Conservation (phyloP, 2,329 filamentous ascomycete species). For the Fusarium circinatum region DNA sequence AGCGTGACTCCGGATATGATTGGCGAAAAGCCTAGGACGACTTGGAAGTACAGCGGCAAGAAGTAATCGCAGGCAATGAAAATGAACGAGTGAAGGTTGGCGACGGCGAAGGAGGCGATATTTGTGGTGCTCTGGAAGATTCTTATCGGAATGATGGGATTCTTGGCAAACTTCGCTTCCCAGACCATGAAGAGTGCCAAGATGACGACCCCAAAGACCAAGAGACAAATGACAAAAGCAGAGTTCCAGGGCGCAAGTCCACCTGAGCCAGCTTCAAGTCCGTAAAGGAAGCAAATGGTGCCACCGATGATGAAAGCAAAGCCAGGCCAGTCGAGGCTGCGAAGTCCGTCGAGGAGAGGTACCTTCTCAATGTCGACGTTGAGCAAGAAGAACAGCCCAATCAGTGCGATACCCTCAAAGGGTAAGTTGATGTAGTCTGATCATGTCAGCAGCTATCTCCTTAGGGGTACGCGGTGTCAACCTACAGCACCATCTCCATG, state of each 20-base stretch:
- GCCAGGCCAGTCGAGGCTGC: conserved; percentile 69
- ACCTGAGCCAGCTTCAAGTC: conserved; percentile 80
- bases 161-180: conserved; percentile 77
- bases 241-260: conserved; percentile 78
- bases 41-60: conserved; percentile 85
- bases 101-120: conserved; percentile 70
- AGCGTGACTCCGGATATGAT: conserved; percentile 79
- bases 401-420: conserved; percentile 56
- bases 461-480: neutral
- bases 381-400: conserved; percentile 67
- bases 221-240: conserved; percentile 77
- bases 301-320: conserved; percentile 73
- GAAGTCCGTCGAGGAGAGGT: conserved; percentile 67
- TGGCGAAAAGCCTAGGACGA: conserved; percentile 73
- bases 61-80: conserved; percentile 84
- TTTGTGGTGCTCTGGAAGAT: conserved; percentile 76
- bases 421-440: conserved; percentile 69
- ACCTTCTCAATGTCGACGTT: conserved; percentile 76
- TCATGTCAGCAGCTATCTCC: neutral
- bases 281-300: conserved; percentile 88
- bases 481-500: conserved; percentile 72
- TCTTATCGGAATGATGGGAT: conserved; percentile 79
- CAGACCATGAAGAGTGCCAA: conserved; percentile 74
- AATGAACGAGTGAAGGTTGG: conserved; percentile 77
- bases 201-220: conserved; percentile 75